Evolutionary conservation across 2,329 filamentous ascomycete species (phyloP).

Genomic region (Incumbomyces delicatus): DNA sequence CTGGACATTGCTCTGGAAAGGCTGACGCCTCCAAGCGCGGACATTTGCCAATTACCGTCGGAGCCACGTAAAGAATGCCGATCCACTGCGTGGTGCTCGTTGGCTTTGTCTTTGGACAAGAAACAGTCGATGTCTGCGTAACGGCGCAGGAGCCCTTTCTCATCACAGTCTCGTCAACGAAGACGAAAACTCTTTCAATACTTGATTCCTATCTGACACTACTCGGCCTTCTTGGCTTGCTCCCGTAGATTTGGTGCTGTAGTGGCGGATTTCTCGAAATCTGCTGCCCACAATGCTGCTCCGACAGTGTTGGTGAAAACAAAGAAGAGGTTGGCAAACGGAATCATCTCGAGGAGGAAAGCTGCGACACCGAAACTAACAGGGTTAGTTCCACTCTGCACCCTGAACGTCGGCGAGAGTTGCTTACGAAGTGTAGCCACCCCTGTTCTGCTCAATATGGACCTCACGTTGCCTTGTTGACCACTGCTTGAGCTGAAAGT

Average conservation of each 20-base stretch:
- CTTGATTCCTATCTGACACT: neutral
- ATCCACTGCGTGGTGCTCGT: no score
- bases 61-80: no score
- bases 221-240: constrained; percentile 25
- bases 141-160: no score
- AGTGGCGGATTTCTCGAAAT: constrained; percentile 51
- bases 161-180: no score
- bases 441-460: constrained; percentile 61
- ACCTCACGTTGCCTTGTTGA: constrained; percentile 51
- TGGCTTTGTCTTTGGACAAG: no score
- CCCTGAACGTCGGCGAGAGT: constrained; percentile 1
- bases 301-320: constrained; percentile 87
- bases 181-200: no score
- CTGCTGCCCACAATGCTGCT: constrained; percentile 87
- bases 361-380: constrained; percentile 62
- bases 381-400: constrained; percentile 8
- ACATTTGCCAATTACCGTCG: no score
- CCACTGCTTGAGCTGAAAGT: constrained; percentile 90
- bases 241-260: constrained; percentile 25
- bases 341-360: constrained; percentile 74
- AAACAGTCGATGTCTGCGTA: no score
- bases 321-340: constrained; percentile 72
- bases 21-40: no score
- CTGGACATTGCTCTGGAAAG: no score
- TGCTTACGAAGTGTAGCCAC: constrained; percentile 70